Percentiles rank a stretch among this genome's conserved stretches.
Conservation (phyloP, 371 early-diverging fungal species). For the Mortierella sp. region DNA sequence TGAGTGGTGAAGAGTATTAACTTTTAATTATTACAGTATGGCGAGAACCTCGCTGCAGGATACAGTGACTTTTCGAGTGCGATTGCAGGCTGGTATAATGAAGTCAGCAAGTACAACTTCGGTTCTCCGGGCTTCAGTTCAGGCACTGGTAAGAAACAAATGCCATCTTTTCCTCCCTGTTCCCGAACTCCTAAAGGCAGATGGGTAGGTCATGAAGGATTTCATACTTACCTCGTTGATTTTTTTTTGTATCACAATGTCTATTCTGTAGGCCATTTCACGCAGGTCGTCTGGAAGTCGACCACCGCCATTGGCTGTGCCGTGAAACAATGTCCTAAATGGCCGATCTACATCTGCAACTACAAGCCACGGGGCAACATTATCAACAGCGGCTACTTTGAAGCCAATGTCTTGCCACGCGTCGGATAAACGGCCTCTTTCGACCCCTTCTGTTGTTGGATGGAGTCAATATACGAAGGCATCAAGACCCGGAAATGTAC, state of each 20-base stretch:
- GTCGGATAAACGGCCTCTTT: conserved; percentile 13
- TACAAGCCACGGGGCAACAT: conserved; percentile 61
- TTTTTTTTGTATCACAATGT: not conserved
- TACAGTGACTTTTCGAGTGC: conserved; percentile 44
- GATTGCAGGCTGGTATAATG: conserved; percentile 59
- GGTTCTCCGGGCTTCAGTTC: conserved; percentile 50
- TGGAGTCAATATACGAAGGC: too few species aligned
- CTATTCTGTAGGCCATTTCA: conserved; percentile 8
- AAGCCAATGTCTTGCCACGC: conserved; percentile 55
- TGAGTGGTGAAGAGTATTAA: too few species aligned
- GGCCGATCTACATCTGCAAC: conserved; percentile 59
- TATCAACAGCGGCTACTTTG: conserved; percentile 47
- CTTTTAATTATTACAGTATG: conserved; percentile 36
- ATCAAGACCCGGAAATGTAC: too few species aligned
- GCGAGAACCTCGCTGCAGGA: conserved; percentile 62
- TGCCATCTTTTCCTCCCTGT: too few species aligned
- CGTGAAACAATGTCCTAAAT: conserved; percentile 49
- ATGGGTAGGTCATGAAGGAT: not conserved
- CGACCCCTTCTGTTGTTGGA: too few species aligned
- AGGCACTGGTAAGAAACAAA: conserved; percentile 53
- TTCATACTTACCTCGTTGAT: not conserved
- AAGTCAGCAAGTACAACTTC: conserved; percentile 56
- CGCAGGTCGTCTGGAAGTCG: conserved; percentile 55
- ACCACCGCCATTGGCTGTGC: conserved; percentile 60
- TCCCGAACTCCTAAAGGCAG: too few species aligned